Base-by-base conservation (phyloP, 306 rosid genomes). In the Sechiopsis laciniata region DNA sequence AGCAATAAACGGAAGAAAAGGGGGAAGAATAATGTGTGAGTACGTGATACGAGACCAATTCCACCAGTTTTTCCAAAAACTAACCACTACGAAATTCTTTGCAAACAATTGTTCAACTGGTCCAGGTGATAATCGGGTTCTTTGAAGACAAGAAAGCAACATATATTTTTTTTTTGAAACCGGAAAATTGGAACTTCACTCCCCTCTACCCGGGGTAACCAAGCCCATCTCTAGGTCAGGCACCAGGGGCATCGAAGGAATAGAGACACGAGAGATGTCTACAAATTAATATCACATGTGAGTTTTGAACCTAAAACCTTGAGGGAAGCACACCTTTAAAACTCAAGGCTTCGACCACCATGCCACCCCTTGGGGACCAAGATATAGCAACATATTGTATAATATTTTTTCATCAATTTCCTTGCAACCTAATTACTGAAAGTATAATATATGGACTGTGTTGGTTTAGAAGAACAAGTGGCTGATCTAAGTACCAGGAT, bases 131-230 rank as follows among this genome's bases (percentile, higher is more conserved):
- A 66, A 45, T 66, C 35, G 12, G 72, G 2, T 19, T 7, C 35
- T 66, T 45, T 8, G 2, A 19, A 42, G 11, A 2, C 73, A 68
- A 48, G 56, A 40, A 48, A 68, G 56, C 73, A 68, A 68, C 58
- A 26, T n/a, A n/a, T n/a, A 1, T 26, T 26, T 26, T 26, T 26
- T 26, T 26, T 26, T 26, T 26, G 32, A 26, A 26, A 26, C n/a
- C n/a, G n/a, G n/a, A n/a, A n/a, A n/a, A n/a, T n/a, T n/a, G n/a
- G n/a, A n/a, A n/a, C n/a, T n/a, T n/a, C n/a, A n/a, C n/a, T n/a
- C n/a, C n/a, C n/a, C n/a, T n/a, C n/a, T n/a, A n/a, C n/a, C 32
- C 1, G 3, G 32, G 32, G 3, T 26, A 26, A 26, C 32, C 32
- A 26, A 1, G 3, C 32, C 32, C 3, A 3, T 26, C 32, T 3